phyloP scores from a whole-genome alignment of 2,329 filamentous ascomycete genomes.

The Alternaria brassicae region DNA sequence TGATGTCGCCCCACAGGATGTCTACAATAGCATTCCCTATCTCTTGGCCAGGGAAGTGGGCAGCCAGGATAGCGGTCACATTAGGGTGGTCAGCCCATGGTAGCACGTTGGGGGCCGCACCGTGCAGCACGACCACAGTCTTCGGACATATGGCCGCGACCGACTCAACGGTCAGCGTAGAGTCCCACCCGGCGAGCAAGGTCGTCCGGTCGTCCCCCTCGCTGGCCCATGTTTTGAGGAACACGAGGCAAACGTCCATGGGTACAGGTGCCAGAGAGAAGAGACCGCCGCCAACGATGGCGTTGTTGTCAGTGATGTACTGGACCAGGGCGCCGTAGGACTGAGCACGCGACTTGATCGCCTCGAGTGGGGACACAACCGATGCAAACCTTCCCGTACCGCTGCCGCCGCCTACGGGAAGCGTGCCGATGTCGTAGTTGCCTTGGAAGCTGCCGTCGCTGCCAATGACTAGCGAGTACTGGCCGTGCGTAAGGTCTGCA shows the following conservation, averaged over 20 bases:
- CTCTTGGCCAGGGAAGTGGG: constrained; percentile 52
- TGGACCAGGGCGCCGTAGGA: constrained; percentile 54
- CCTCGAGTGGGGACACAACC: constrained; percentile 52
- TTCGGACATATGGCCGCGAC: constrained; percentile 56
- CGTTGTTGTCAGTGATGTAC: constrained; percentile 52
- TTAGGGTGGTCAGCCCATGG: constrained; percentile 52
- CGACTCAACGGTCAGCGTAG: constrained; percentile 48
- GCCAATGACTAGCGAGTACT: constrained; percentile 26
- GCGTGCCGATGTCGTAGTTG: constrained; percentile 53
- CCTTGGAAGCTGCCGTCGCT: constrained; percentile 3
- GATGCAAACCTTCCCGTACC: constrained; percentile 51
- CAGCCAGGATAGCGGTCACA: constrained; percentile 51
- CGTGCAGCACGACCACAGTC: constrained; percentile 58
- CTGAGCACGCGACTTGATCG: constrained; percentile 42
- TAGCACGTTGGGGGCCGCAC: constrained; percentile 49
- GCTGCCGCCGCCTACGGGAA: constrained; percentile 52
- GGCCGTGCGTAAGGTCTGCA: constrained; percentile 58
- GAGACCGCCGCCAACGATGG: constrained; percentile 39
- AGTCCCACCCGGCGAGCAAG: constrained; percentile 54
- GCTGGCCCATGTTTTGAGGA: constrained; percentile 61
- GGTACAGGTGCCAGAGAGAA: constrained; percentile 42
- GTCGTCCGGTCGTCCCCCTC: constrained; percentile 54
- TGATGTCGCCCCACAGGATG: constrained; percentile 73
- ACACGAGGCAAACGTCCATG: constrained; percentile 61
- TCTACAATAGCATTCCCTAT: constrained; percentile 50